Conservation (phyloP, 2,329 filamentous ascomycete species). For the Penicillium sp. region DNA sequence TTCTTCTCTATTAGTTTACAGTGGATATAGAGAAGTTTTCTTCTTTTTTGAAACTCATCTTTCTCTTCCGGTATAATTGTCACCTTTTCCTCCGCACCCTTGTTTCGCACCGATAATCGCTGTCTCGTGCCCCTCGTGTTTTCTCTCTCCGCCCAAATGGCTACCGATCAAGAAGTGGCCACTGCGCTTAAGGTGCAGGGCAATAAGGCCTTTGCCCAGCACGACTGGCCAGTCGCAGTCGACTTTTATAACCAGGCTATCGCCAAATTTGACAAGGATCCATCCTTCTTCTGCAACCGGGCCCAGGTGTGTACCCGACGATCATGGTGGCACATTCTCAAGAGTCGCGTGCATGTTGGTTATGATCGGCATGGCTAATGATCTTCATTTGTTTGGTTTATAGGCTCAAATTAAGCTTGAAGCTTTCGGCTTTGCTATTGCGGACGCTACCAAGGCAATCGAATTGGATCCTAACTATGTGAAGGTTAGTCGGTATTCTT, state of each 20-base stretch:
- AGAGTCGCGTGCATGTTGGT: neutral
- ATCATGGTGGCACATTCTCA: constrained; percentile 12
- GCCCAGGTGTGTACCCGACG: constrained; percentile 68
- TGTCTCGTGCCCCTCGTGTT: constrained; percentile 28
- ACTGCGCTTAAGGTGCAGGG: constrained; percentile 86
- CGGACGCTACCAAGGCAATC: constrained; percentile 86
- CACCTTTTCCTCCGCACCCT: neutral
- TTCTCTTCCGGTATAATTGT: constrained; percentile 7
- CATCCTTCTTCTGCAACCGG: constrained; percentile 89
- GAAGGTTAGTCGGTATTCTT: constrained; percentile 60
- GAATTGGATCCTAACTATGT: constrained; percentile 83
- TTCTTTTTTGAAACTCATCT: constrained; percentile 1
- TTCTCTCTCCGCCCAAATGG: constrained; percentile 32
- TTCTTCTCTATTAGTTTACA: constrained; percentile 6
- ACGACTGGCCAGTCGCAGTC: constrained; percentile 81
- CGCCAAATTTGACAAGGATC: constrained; percentile 74
- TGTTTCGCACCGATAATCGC: constrained; percentile 17
- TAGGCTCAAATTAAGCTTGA: constrained; percentile 94
- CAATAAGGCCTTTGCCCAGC: constrained; percentile 84
- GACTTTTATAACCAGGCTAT: constrained; percentile 87
- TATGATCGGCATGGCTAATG: constrained; percentile 2
- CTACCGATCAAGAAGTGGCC: constrained; percentile 62
- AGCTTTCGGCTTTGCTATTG: constrained; percentile 87
- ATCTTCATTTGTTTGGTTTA: neutral
- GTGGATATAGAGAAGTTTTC: neutral